Conservation (phyloP, 371 early-diverging fungal genomes). For the Gilbertella persicaria region DNA sequence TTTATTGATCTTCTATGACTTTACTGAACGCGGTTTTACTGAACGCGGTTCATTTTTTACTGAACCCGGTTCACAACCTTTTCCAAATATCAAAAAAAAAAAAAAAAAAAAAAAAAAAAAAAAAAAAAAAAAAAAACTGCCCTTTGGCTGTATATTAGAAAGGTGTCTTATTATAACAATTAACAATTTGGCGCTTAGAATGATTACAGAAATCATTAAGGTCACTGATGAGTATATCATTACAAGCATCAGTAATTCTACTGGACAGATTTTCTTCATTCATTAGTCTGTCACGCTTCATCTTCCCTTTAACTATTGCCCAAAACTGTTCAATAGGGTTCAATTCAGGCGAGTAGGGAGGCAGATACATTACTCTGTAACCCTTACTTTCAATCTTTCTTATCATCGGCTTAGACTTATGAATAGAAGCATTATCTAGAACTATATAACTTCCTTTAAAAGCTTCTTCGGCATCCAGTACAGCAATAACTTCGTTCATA, state of each 20-base stretch:
- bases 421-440: conserved; percentile 12
- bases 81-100: too few species aligned
- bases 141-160: too few species aligned
- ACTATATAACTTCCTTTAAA: conserved; percentile 11
- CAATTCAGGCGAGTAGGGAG: conserved; percentile 1
- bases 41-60: too few species aligned
- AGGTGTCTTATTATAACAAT: too few species aligned
- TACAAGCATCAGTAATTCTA: conserved; percentile 6
- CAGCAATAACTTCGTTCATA: conserved; percentile 15
- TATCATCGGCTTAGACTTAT: conserved; percentile 8
- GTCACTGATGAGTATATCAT: background rate
- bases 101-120: too few species aligned
- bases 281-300: conserved; percentile 5
- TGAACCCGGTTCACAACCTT: too few species aligned
- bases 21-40: too few species aligned
- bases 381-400: conserved; percentile 7
- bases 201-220: conserved; percentile 4
- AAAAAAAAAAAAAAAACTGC: too few species aligned
- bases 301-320: conserved; percentile 6
- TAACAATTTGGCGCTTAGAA: conserved; percentile 9
- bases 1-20: too few species aligned
- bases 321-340: conserved; percentile 7
- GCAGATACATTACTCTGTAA: conserved; percentile 11
- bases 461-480: conserved; percentile 10
- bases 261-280: conserved; percentile 3